Evolutionary conservation across 306 rosid species (phyloP).

Genomic region (Dalbergia oliveri): DNA sequence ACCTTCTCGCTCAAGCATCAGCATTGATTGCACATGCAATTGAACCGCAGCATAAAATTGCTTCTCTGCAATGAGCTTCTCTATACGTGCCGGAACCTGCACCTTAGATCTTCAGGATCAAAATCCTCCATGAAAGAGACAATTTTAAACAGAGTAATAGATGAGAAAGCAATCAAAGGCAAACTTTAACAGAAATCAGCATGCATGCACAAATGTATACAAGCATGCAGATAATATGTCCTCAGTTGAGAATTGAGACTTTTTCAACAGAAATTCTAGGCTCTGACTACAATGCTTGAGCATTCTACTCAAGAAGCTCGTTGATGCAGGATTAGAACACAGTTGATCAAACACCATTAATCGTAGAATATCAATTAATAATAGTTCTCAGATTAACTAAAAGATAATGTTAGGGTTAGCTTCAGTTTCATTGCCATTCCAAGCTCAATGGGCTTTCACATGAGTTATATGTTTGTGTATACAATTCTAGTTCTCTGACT

Average conservation of each 20-base stretch:
- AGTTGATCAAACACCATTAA: constrained; percentile 1
- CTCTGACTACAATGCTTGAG: constrained; percentile 21
- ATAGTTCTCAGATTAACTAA: constrained; percentile 8
- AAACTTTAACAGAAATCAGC: constrained; percentile 13
- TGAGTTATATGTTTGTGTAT: constrained; percentile 27
- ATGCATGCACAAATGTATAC: constrained; percentile 22
- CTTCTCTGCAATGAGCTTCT: constrained; percentile 88
- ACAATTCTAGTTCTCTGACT: constrained; percentile 16
- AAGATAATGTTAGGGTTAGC: constrained; percentile 17
- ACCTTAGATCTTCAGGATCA: constrained; percentile 46
- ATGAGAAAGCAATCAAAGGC: constrained; percentile 24
- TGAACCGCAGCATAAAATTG: constrained; percentile 98
- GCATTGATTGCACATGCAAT: constrained; percentile 83
- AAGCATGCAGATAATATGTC: constrained; percentile 28
- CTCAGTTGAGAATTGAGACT: neutral
- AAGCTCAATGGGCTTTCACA: constrained; percentile 24
- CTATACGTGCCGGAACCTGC: constrained; percentile 97
- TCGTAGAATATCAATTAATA: constrained; percentile 24
- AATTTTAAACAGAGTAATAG: constrained; percentile 28
- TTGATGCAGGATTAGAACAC: constrained; percentile 22
- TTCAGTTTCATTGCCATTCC: constrained; percentile 33
- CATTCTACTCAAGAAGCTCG: constrained; percentile 33
- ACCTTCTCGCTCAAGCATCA: constrained; percentile 96
- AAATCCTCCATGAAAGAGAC: constrained; percentile 28
- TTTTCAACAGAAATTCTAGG: constrained; percentile 26